phyloP scores from a whole-genome alignment of 2,329 filamentous ascomycete genomes.

The Colletotrichum falcatum region DNA sequence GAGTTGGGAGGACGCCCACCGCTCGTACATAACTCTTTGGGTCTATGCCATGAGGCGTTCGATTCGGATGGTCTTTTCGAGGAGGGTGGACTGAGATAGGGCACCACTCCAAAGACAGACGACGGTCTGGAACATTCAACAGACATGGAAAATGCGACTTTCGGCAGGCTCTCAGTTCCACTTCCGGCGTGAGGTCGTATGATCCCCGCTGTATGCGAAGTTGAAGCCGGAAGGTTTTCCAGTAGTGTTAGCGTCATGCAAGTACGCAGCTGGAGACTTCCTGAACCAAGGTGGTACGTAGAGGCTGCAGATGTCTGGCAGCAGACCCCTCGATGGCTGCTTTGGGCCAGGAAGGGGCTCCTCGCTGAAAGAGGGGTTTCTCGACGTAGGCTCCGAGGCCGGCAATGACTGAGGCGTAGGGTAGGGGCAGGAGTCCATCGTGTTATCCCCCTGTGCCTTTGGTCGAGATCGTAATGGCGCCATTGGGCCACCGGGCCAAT shows the following conservation, averaged over 20 bases:
- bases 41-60: not conserved
- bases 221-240: conserved; percentile 26
- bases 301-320: not conserved
- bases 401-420: conserved; percentile 30
- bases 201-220: conserved; percentile 26
- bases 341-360: conserved; percentile 42
- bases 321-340: not conserved
- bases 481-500: conserved; percentile 44
- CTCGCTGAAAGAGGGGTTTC: conserved; percentile 22
- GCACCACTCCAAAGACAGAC: not conserved
- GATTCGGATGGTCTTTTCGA: not conserved
- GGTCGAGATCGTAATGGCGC: not conserved
- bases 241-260: not conserved
- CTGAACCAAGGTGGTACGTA: conserved; percentile 13
- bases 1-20: no score
- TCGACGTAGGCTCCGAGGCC: conserved; percentile 12
- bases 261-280: conserved; percentile 22
- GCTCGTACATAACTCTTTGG: not conserved
- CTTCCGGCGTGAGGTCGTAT: not conserved
- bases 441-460: not conserved
- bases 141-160: not conserved
- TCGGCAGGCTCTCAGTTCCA: conserved; percentile 12
- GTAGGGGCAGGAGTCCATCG: not conserved
- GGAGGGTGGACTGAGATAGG: not conserved
- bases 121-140: conserved; percentile 13